Evolutionary conservation across 306 rosid genomes (phyloP).

Genomic region (Hylodesmum podocarpum): DNA sequence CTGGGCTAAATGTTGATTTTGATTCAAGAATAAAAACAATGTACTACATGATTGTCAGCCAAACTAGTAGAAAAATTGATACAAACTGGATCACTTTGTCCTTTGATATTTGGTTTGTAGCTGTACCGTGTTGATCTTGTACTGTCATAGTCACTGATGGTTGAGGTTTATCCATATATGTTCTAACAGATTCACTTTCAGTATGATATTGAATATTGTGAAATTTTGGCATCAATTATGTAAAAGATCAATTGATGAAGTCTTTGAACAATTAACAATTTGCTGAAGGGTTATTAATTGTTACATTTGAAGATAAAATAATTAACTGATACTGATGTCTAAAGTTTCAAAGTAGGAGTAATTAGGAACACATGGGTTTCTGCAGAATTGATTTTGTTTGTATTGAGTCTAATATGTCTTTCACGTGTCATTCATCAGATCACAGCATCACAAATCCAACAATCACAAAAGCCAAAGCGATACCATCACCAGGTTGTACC

Average conservation of each 20-base stretch:
- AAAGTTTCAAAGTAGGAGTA: conserved; percentile 15
- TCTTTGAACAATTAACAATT: not conserved
- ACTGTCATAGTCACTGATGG: not conserved
- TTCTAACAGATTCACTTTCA: not conserved
- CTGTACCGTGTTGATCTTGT: not conserved
- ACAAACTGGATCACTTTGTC: not conserved
- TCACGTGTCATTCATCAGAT: conserved; percentile 31
- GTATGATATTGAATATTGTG: not conserved
- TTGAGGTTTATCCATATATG: not conserved
- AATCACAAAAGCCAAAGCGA: conserved; percentile 48
- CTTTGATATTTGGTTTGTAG: not conserved
- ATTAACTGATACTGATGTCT: not conserved
- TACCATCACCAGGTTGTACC: conserved; percentile 52
- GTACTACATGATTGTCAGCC: not conserved
- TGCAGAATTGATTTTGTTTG: conserved; percentile 31
- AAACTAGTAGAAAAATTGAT: not conserved
- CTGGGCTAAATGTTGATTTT: not conserved
- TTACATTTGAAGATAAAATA: not conserved
- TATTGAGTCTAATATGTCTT: conserved; percentile 13
- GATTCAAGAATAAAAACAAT: not conserved
- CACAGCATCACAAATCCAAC: conserved; percentile 52
- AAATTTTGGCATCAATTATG: not conserved
- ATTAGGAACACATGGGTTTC: conserved; percentile 47
- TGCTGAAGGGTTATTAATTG: not conserved
- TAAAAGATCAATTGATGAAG: not conserved